These are phyloP conservation scores for Colletotrichum navitas DNA, from an alignment of 2,329 filamentous ascomycete genomes.

Conservation along the genomic window DNA sequence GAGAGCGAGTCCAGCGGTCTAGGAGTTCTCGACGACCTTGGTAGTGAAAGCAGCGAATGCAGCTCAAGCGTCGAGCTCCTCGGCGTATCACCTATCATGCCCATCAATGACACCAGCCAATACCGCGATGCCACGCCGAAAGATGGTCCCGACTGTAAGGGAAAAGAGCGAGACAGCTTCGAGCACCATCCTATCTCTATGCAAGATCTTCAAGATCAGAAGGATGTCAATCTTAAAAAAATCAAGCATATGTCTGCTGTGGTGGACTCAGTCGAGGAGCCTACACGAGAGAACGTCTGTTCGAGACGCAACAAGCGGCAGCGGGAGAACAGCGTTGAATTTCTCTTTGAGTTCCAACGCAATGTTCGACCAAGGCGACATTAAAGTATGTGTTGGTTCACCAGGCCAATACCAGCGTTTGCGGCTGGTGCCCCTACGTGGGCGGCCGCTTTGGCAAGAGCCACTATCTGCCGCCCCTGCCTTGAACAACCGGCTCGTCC, in stretches of 20 bases:
- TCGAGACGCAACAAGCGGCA: constrained; percentile 15
- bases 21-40: not conserved
- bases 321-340: constrained; percentile 24
- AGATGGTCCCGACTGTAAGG: not conserved
- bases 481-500: not conserved
- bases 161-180: not conserved
- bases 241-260: not conserved
- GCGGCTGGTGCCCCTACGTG: constrained; percentile 18
- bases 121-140: not conserved
- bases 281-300: not conserved
- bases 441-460: constrained; percentile 14
- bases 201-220: not conserved
- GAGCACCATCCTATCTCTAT: not conserved
- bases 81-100: not conserved
- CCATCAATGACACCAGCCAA: not conserved
- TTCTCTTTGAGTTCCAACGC: constrained; percentile 26
- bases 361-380: constrained; percentile 11
- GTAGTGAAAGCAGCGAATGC: not conserved
- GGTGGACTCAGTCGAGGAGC: not conserved
- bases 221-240: not conserved
- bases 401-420: not conserved
- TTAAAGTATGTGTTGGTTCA: not conserved
- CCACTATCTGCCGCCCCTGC: constrained; percentile 19
- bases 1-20: not conserved
- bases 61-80: constrained; percentile 27